Evolutionary conservation across 2,329 filamentous ascomycete species (phyloP).

Genomic region (Pseudogymnoascus sp.): DNA sequence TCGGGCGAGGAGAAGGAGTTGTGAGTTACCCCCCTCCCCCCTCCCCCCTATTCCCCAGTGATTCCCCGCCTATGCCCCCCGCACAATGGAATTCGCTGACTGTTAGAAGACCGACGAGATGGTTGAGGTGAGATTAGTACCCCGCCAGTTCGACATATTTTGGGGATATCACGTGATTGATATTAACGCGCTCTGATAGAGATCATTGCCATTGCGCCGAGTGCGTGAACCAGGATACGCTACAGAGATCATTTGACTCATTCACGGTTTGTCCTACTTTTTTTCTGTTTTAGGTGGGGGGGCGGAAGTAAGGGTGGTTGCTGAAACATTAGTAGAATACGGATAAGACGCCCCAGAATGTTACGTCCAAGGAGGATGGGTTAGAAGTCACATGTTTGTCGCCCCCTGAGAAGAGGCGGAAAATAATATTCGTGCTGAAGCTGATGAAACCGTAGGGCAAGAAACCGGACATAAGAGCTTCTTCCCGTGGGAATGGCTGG

Average conservation of each 20-base stretch:
- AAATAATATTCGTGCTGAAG: conserved; percentile 4
- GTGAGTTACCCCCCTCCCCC: neutral
- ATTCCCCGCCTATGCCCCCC: neutral
- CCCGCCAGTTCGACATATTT: neutral
- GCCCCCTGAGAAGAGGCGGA: neutral
- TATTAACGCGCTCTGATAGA: conserved; percentile 24
- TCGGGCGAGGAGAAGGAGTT: neutral
- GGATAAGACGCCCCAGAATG: conserved; percentile 29
- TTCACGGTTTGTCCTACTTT: conserved; percentile 43
- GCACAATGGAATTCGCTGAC: neutral
- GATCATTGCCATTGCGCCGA: conserved; percentile 63
- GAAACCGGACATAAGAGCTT: conserved; percentile 58
- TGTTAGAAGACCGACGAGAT: neutral
- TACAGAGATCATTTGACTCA: conserved; percentile 59
- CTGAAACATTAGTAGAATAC: conserved; percentile 29
- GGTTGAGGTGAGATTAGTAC: neutral
- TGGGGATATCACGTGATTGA: neutral
- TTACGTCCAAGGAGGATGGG: conserved; percentile 29
- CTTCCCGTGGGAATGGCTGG: conserved; percentile 58
- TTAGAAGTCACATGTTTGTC: conserved; percentile 43
- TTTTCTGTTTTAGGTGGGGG: too few species aligned
- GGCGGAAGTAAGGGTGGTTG: neutral
- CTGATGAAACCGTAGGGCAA: conserved; percentile 43
- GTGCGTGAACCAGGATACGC: conserved; percentile 63
- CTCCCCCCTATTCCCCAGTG: too few species aligned